Percentiles rank a stretch among this genome's conserved stretches.
Evolutionary conservation across 139 green algal species (phyloP).

Genomic region (Micromonas commoda): DNA sequence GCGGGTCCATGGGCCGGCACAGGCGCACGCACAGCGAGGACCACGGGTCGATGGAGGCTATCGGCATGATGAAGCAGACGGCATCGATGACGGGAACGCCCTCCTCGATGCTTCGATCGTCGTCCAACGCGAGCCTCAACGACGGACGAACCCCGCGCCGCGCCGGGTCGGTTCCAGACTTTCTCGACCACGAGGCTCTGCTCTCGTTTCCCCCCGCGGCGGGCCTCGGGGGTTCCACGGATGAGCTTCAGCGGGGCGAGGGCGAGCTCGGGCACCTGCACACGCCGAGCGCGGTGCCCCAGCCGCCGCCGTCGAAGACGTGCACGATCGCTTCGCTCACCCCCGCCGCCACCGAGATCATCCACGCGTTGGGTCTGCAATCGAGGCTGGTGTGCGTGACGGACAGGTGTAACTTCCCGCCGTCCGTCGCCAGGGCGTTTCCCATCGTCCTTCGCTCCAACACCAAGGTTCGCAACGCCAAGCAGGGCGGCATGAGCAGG

Average conservation of each 20-base stretch:
- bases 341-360: conserved; percentile 64
- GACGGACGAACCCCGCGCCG: too few relatives aligned
- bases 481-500: too few relatives aligned
- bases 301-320: not conserved
- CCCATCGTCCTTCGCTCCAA: not conserved
- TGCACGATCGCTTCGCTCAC: conserved; percentile 55
- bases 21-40: not conserved
- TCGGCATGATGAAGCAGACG: too few relatives aligned
- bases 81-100: too few relatives aligned
- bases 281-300: not conserved
- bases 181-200: not conserved
- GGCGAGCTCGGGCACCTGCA: not conserved
- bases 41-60: too few relatives aligned
- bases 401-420: conserved; percentile 62
- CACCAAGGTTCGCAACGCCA: too few relatives aligned
- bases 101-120: not conserved
- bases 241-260: not conserved
- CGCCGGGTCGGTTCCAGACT: not conserved
- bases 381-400: conserved; percentile 60
- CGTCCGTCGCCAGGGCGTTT: conserved; percentile 30
- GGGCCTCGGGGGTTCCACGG: not conserved
- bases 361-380: conserved; percentile 65
- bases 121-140: too few relatives aligned
- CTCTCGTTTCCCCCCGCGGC: not conserved
- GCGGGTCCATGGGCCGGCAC: not conserved